A percentile compares a stretch with the other conserved stretches of the same genome.
Conservation (phyloP, 164 flowering plant species). For the Aristolochia contorta region DNA sequence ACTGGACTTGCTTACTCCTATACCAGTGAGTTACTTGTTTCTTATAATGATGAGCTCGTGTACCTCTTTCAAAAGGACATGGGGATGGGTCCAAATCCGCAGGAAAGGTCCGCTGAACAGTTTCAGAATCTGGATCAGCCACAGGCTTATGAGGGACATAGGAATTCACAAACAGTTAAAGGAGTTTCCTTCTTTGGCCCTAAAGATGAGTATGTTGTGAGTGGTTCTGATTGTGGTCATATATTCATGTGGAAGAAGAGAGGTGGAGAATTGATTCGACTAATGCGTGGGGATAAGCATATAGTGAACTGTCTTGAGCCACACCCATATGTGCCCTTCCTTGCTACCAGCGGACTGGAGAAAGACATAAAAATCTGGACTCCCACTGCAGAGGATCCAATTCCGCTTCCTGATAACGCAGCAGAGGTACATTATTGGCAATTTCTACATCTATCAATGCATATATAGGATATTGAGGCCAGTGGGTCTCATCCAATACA, state of each 20-base stretch:
- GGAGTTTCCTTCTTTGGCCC: constrained; percentile 77
- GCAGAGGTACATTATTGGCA: constrained; percentile 28
- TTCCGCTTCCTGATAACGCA: constrained; percentile 38
- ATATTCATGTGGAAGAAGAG: constrained; percentile 69
- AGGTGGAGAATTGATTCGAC: constrained; percentile 41
- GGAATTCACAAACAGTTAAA: constrained; percentile 55
- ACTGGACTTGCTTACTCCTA: constrained; percentile 62
- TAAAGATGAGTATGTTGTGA: constrained; percentile 48
- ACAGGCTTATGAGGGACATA: constrained; percentile 52
- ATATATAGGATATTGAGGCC: too few species aligned
- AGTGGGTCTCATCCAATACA: too few species aligned
- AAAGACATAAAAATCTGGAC: constrained; percentile 53
- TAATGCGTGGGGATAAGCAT: constrained; percentile 45
- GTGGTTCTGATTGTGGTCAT: constrained; percentile 82
- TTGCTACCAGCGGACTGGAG: constrained; percentile 65
- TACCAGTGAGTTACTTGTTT: constrained; percentile 54
- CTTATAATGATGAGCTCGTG: constrained; percentile 69
- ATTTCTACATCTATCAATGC: too few species aligned
- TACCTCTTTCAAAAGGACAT: constrained; percentile 53
- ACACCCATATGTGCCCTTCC: constrained; percentile 48
- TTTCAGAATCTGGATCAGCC: constrained; percentile 26
- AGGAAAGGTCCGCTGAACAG: constrained; percentile 19
- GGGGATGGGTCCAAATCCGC: constrained; percentile 51
- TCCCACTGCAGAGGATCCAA: constrained; percentile 26
- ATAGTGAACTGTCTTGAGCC: constrained; percentile 57